phyloP scores from a whole-genome alignment of 805 yeast species.

The Metschnikowia picachoensis region DNA sequence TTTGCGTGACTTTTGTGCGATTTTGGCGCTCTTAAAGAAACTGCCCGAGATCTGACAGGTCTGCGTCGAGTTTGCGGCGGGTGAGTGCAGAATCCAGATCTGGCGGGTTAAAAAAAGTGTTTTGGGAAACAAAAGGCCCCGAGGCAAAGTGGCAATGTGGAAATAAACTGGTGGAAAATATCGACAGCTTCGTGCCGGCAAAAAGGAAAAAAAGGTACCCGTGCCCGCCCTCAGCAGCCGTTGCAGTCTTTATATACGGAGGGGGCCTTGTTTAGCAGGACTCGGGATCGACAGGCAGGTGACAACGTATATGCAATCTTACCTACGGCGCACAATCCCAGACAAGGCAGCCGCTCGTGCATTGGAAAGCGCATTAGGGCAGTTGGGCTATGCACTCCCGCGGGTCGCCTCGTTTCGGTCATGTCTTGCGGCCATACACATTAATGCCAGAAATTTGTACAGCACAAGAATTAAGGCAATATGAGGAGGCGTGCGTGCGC shows the following conservation, averaged over 20 bases:
- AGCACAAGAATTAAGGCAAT: too few relatives aligned
- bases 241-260: constrained; percentile 2
- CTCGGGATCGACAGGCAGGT: constrained; percentile 11
- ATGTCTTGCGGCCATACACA: background rate
- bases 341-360: constrained; percentile 3
- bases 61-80: too few relatives aligned
- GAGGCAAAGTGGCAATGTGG: background rate
- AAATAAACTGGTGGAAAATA: background rate
- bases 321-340: constrained; percentile 5
- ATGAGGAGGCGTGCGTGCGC: too few relatives aligned
- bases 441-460: too few relatives aligned
- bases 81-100: too few relatives aligned
- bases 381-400: constrained; percentile 8
- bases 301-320: constrained; percentile 7
- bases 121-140: background rate
- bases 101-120: background rate
- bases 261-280: constrained; percentile 1
- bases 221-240: background rate
- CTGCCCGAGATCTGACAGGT: too few relatives aligned
- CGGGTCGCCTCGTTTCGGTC: constrained; percentile 6
- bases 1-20: background rate
- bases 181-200: background rate
- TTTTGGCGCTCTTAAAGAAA: background rate
- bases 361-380: constrained; percentile 7
- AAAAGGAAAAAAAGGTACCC: background rate